A percentile compares a stretch with the other conserved stretches of the same genome.
Conservation (phyloP, 2,329 filamentous ascomycete species). For the Capronia epimyces region DNA sequence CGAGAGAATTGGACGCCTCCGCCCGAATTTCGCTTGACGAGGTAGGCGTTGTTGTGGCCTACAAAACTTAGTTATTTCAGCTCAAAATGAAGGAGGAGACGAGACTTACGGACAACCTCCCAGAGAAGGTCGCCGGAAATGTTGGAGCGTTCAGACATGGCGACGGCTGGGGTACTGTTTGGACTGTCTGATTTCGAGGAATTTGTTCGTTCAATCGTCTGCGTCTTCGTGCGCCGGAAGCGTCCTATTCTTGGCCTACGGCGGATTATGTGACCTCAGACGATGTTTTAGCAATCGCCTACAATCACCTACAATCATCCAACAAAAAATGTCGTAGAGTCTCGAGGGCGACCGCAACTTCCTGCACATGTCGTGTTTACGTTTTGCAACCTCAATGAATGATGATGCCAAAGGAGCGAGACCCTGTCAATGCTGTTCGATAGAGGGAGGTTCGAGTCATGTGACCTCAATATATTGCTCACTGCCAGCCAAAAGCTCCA, state of each 20-base stretch:
- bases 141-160: conserved; percentile 55
- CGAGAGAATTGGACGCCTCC: conserved; percentile 87
- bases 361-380: no score
- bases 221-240: background rate
- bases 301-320: no score
- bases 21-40: conserved; percentile 78
- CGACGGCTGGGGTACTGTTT: conserved; percentile 12
- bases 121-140: conserved; percentile 88
- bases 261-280: background rate
- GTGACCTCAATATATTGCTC: background rate
- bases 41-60: conserved; percentile 85
- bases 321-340: no score
- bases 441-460: conserved; percentile 30
- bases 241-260: conserved; percentile 1
- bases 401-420: no score
- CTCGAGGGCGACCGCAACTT: no score
- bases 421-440: no score
- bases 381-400: no score
- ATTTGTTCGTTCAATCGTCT: conserved; percentile 1
- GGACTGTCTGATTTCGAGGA: conserved; percentile 4
- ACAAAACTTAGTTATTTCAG: conserved; percentile 21
- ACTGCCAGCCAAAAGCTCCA: background rate
- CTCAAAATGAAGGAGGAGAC: conserved; percentile 1
- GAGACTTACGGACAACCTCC: conserved; percentile 83
- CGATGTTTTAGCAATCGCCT: conserved; percentile 1